These are phyloP conservation scores for Fusarium sp. DNA, from an alignment of 2,329 filamentous ascomycete genomes.

Conservation along the genomic window DNA sequence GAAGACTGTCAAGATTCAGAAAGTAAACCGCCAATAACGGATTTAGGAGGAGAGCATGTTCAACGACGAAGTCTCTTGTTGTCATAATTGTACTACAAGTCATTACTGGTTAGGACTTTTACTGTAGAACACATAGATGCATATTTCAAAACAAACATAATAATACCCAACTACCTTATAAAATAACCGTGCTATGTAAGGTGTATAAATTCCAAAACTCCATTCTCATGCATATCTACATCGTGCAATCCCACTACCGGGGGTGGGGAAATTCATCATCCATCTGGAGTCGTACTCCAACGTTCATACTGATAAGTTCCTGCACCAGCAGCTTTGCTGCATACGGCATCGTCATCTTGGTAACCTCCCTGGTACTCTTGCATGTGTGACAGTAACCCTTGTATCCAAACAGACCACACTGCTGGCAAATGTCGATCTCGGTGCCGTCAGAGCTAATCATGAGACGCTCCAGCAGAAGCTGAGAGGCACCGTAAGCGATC, in stretches of 20 bases:
- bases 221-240: slow-evolving; percentile 35
- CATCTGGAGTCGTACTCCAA: slow-evolving; percentile 90
- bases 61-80: not conserved
- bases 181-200: slow-evolving; percentile 34
- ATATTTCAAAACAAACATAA: slow-evolving; percentile 11
- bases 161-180: slow-evolving; percentile 21
- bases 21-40: slow-evolving; percentile 9
- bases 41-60: not conserved
- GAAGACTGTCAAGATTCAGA: slow-evolving; percentile 50
- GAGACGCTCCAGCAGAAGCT: slow-evolving; percentile 89
- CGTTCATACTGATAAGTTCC: slow-evolving; percentile 98
- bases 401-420: slow-evolving; percentile 95
- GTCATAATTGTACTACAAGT: not conserved
- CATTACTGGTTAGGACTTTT: slow-evolving; percentile 4
- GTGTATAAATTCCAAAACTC: slow-evolving; percentile 41
- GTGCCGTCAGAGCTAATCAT: slow-evolving; percentile 96
- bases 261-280: slow-evolving; percentile 92
- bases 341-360: slow-evolving; percentile 96
- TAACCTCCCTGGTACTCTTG: slow-evolving; percentile 84
- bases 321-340: slow-evolving; percentile 96
- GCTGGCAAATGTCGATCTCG: slow-evolving; percentile 92
- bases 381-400: slow-evolving; percentile 95
- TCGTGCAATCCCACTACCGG: slow-evolving; percentile 46
- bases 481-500: slow-evolving; percentile 95
- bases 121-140: slow-evolving; percentile 2